Evolutionary conservation across 805 yeast genomes (phyloP), one percentile per base, ranked within the genome.

Genomic region (Ogataea populi-albae): DNA sequence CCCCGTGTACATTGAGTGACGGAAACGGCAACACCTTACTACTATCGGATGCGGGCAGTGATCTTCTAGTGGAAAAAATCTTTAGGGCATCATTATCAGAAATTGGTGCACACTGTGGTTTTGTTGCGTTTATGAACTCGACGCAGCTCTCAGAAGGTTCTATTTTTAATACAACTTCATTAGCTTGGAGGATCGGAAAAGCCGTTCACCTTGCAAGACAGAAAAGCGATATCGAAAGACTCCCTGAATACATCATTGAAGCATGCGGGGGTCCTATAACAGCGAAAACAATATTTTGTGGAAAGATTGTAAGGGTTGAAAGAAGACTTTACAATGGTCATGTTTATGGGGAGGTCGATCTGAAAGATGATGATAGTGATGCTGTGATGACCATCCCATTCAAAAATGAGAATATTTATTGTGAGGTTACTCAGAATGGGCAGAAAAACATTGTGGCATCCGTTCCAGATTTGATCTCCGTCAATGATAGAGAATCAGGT

Each of bases 121-220:
- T 62, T 17, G 50, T 57, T 35, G 33, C 49, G 8, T 45, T 42
- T 21, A 40, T 49, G 45, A 34, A 34, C 14, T 30, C 27, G 8
- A 23, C 35, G 5, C 45, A 43, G 23, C 19, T 50, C 17, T 29
- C 41, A 18, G 25, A 35, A 12, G 34, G 28, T 21, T 37, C 43
- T 14, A 40, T 50, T 25, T 49, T 37, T 24, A 34, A 46, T 22
- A 43, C 68, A 17, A 31, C 65, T 6, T 68, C 73, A 2, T 44
- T 59, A 18, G 65, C 72, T 5, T 69, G 74, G 75, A 57, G 72
- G 49, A 62, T 69, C 30, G 75, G 74, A 3, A 55, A 65, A 32
- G 72, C 71, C 5, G 66, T 68, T 3, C 42, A 46, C 16, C 45
- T 61, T 16, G 66, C 73, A 1, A 55, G 58, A 31, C 62, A 60